Evolutionary conservation across 1,284 basidiomycete genomes (phyloP), one percentile per base, ranked within the genome.

Genomic region (Ustilago bromivora): DNA sequence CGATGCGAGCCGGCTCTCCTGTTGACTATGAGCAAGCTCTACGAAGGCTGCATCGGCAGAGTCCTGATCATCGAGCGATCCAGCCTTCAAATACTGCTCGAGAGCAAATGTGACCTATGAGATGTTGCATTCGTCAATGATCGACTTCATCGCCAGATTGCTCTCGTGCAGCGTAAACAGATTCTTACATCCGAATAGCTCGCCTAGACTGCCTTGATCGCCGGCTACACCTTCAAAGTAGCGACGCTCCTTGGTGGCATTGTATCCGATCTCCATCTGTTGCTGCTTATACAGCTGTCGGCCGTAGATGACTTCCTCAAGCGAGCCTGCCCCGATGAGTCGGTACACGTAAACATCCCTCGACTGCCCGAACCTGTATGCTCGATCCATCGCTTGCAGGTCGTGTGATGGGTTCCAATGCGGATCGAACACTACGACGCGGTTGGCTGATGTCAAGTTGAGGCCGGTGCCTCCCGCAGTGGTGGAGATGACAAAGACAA

Each of bases 221-320:
- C 92, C 92, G 82, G 94, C 92, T 0, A 95, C 89, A 17, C 93
- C 93, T 57, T 92, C 88, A 75, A 94, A 95, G 80, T 93, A 93
- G 69, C 92, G 92, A 46, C 52, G 56, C 41, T 70, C 74, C 32
- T 70, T 65, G 32, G 80, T 68, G 8, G 79, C 78, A 23, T 66
- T 71, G 82, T 95, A 95, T 0, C 91, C 94, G 57, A 94, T 94
- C 15, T 91, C 90, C 92, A 94, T 94, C 82, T 93, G 92, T 82
- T 94, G 94, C 80, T 94, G 93, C 85, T 95, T 95, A 87, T 94
- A 94, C 10, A 95, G 89, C 86, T 95, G 94, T 5, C 93, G 90
- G 0, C 92, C 92, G 79, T 94, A 94, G 36, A 94, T 87, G 15
- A 87, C 71, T 78, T 88, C 78, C 41, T 82, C 81, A 5, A 82